Evolutionary conservation across 2,329 filamentous ascomycete species (phyloP), one percentile per base, ranked within the genome.

Genomic region (Pseudomassariella vexata): DNA sequence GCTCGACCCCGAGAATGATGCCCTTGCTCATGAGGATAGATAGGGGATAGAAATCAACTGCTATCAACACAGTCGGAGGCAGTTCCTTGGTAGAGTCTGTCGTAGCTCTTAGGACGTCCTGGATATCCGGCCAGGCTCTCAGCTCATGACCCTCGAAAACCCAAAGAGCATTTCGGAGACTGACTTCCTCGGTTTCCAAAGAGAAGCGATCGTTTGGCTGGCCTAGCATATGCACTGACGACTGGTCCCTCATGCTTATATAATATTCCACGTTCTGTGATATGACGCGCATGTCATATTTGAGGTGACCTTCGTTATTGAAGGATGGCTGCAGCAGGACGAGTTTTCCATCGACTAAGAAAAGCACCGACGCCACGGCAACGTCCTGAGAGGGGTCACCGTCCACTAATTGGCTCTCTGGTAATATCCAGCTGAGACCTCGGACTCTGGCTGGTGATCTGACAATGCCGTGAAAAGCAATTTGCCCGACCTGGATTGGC

Each of bases 221-320:
- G 28, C 32, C 33, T n/a, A 42, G 36, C 18, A 51, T 44, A 20
- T 50, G 55, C 34, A 65, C 55, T 22, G 64, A 59, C 6, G 77
- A 78, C 48, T 94, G 85, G 51, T 98, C 92, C 42, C 89, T 80
- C 78, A 94, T 94, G 47, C 92, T 78, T 33, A 82, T 82, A 55
- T 95, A 95, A 49, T 92, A 96, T 56, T 98, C 92, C 24, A 96
- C 88, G 48, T 94, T 94, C 49, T 95, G 87, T 9, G 89, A 88
- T 52, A 98, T 83, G 37, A 96, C 83, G 8, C 89, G 83, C 92
- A 98, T 98, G 52, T 96, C 90, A 52, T 98, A 98, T 63, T 95
- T 96, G 31, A 95, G 70, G 46, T 88, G 83, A 5, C 85, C 85
- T 25, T 83, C 76, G 29, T 85, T 84, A 31, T 85, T 89, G 5